Conservation (phyloP, 2,329 filamentous ascomycete species). For the Ambrosiella beaveri region DNA sequence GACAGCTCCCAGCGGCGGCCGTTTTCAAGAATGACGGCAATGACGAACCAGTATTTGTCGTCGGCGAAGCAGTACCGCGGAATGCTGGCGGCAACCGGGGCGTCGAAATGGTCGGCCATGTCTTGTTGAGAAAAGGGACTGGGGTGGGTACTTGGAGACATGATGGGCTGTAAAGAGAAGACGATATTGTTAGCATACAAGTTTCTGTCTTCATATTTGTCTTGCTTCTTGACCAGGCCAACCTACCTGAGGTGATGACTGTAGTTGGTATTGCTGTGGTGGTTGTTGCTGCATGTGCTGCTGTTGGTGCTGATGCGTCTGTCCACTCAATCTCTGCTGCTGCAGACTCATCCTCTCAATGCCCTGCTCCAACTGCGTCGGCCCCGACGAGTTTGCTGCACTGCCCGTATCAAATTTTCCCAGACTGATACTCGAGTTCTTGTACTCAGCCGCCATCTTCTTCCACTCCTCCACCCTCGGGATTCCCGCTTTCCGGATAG, state of each 20-base stretch:
- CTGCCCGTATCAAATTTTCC: constrained; percentile 62
- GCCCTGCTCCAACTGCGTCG: constrained; percentile 38
- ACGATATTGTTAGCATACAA: background rate
- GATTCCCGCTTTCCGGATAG: constrained; percentile 74
- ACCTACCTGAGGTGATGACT: constrained; percentile 3
- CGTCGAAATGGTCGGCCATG: constrained; percentile 42
- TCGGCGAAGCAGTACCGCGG: constrained; percentile 90
- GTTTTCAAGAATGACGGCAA: constrained; percentile 80
- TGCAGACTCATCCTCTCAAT: constrained; percentile 28
- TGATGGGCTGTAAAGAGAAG: background rate
- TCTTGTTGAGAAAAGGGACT: constrained; percentile 14
- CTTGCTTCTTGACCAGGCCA: background rate
- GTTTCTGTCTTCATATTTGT: background rate
- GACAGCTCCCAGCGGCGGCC: constrained; percentile 84
- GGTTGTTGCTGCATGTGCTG: constrained; percentile 5
- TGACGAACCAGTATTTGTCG: constrained; percentile 97
- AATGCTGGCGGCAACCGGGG: constrained; percentile 69
- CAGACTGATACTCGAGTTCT: constrained; percentile 94
- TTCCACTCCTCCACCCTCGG: constrained; percentile 98
- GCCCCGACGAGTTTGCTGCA: constrained; percentile 20
- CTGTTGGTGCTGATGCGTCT: constrained; percentile 5
- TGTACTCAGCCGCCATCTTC: constrained; percentile 97
- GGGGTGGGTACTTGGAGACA: background rate
- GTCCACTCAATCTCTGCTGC: constrained; percentile 17
- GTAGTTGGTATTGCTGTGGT: constrained; percentile 3